Conservation (phyloP, 2,329 filamentous ascomycete species). For the Hypoxylon sp. region DNA sequence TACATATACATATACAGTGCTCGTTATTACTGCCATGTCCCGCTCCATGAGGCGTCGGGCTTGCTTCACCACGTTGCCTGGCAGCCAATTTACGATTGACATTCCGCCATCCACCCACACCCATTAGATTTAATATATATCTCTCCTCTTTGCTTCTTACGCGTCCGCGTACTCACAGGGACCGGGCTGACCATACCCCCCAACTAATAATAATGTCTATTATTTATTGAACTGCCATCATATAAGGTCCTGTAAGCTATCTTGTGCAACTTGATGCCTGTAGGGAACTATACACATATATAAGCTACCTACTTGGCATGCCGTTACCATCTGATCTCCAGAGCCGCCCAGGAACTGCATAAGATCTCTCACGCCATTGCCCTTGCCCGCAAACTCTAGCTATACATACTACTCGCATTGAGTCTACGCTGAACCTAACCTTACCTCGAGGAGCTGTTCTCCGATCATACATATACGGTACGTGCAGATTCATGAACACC, state of each 20-base stretch:
- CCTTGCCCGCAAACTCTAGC: background rate
- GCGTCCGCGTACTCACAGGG: constrained; percentile 19
- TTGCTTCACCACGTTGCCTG: constrained; percentile 36
- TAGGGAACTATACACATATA: constrained; percentile 29
- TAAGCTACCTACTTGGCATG: constrained; percentile 41
- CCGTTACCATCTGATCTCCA: constrained; percentile 31
- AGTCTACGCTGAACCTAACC: constrained; percentile 14
- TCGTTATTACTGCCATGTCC: constrained; percentile 12
- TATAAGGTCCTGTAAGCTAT: constrained; percentile 35
- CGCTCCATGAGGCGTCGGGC: constrained; percentile 24
- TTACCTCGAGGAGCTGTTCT: background rate
- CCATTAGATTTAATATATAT: constrained; percentile 7
- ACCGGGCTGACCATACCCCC: constrained; percentile 37
- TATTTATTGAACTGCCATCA: constrained; percentile 27
- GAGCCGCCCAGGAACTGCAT: constrained; percentile 23
- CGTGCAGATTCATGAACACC: background rate
- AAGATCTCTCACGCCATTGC: constrained; percentile 14
- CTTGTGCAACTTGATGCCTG: constrained; percentile 37
- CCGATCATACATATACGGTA: background rate
- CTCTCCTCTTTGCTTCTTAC: constrained; percentile 10
- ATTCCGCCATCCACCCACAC: constrained; percentile 30
- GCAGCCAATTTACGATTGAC: constrained; percentile 38
- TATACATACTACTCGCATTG: constrained; percentile 2
- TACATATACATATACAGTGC: constrained; percentile 13
- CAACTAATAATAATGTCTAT: constrained; percentile 36